Percentiles rank a stretch among this genome's conserved stretches.
These are phyloP conservation scores for Astragalus membranaceus DNA, from an alignment of 306 rosid genomes.

Conservation along the genomic window DNA sequence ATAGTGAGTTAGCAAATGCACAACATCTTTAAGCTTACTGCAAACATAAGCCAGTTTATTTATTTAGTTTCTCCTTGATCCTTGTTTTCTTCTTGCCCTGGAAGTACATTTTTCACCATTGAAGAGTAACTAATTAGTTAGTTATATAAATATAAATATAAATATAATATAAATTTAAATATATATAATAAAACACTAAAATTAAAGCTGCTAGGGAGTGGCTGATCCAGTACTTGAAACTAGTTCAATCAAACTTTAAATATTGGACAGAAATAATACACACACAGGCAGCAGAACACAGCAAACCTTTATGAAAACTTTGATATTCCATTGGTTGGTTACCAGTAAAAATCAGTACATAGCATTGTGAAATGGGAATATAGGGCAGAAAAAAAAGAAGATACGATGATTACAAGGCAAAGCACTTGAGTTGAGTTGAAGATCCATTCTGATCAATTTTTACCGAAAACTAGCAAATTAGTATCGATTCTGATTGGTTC, in stretches of 20 bases:
- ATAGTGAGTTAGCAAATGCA: slow-evolving; percentile 8
- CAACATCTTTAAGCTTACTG: slow-evolving; percentile 7
- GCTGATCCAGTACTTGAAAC: slow-evolving; percentile 14
- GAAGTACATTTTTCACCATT: slow-evolving; percentile 18
- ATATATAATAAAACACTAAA: background rate
- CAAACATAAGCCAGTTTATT: background rate
- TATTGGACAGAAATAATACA: slow-evolving; percentile 24
- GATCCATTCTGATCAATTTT: slow-evolving; percentile 27
- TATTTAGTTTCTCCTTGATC: slow-evolving; percentile 7
- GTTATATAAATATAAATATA: background rate
- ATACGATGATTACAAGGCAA: slow-evolving; percentile 31
- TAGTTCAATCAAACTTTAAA: slow-evolving; percentile 32
- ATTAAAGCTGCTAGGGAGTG: slow-evolving; percentile 15
- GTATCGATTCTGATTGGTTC: slow-evolving; percentile 26
- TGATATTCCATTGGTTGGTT: slow-evolving; percentile 34
- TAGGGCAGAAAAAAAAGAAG: slow-evolving; percentile 30
- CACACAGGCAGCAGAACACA: slow-evolving; percentile 4
- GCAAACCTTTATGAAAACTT: slow-evolving; percentile 30
- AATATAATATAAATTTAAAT: background rate
- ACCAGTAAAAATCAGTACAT: slow-evolving; percentile 31
- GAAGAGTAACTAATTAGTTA: slow-evolving; percentile 10
- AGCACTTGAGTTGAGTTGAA: slow-evolving; percentile 15
- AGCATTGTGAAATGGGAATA: slow-evolving; percentile 29
- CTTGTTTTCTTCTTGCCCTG: slow-evolving; percentile 16
- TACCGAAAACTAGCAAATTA: slow-evolving; percentile 27